Percentiles rank a stretch among this genome's conserved stretches.
Conservation (phyloP, 73 alveolate genomes). For the Paramecium sonneborni region DNA sequence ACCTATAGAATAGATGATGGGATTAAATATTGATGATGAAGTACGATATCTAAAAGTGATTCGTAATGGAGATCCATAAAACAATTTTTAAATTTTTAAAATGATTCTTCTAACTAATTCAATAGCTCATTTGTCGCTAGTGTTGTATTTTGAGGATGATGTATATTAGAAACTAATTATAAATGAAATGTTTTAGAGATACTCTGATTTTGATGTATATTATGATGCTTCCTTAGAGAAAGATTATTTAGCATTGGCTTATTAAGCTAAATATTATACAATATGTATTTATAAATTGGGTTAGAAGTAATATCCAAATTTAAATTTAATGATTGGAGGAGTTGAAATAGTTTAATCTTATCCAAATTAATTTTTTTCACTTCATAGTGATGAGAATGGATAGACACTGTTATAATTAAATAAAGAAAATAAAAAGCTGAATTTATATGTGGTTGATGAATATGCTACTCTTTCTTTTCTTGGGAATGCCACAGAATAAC, state of each 20-base stretch:
- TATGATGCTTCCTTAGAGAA: neutral
- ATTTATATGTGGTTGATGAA: neutral
- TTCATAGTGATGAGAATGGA: neutral
- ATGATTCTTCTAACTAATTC: neutral
- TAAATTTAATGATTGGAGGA: neutral
- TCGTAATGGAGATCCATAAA: neutral
- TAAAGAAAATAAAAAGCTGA: neutral
- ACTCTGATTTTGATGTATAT: neutral
- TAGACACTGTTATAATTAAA: neutral
- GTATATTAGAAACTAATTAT: neutral
- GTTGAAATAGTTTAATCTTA: neutral
- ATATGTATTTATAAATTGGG: neutral
- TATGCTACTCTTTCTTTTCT: neutral
- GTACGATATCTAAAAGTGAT: neutral
- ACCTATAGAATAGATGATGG: neutral
- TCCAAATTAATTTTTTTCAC: neutral
- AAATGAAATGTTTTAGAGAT: neutral
- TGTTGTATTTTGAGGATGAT: neutral
- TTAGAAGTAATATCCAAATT: neutral
- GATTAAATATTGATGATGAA: neutral
- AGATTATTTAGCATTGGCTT: neutral
- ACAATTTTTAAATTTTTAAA: neutral
- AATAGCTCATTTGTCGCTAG: neutral
- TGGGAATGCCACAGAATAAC: neutral
- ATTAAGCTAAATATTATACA: neutral